Evolutionary conservation across 768 basidiomycete species (phyloP), one percentile per base, ranked within the genome.

Genomic region (Heimioporus sp.): DNA sequence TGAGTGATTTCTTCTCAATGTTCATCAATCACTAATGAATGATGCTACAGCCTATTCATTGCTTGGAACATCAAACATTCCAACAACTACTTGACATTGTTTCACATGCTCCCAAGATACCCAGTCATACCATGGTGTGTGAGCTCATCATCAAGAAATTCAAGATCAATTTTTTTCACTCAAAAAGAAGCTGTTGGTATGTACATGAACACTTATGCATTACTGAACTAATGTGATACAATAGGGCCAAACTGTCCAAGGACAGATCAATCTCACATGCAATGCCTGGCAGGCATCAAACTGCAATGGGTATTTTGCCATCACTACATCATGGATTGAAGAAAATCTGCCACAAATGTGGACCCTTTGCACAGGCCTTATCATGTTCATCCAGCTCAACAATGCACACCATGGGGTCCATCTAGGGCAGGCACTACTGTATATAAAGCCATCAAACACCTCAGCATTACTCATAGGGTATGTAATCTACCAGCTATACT

Each of bases 351-450:
- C 34, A 4, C 11, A 15, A 2, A 34, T 34, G 13, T 57, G 51
- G 55, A 39, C 43, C n/a, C 2, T 57, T 1, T 28, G 56, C 1
- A 56, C 16, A 3, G 63, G 64, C 0, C 57, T 79, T 0, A 42
- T 76, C 5, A 71, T 71, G 0, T 79, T 77, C 32, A 58, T 53
- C 0, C 60, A 55, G 12, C 53, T 79, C 38, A 78, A 79, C 50
- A 66, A 56, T 10, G 56, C 70, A 0, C 76, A 79, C 46, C 61
- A 69, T 54, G 76, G 76, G 0, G 20, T 32, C n/a, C 59, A 55
- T 0, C 62, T 77, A 1, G 71, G 74, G 0, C 70, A 71, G 30
- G 74, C 70, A 1, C 56, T 24, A 5, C 5, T n/a, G n/a, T 79
- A 0, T 78, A 63, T 59, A 69, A 69, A 51, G 24, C 24, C 3